phyloP scores from a whole-genome alignment of 139 green algal genomes.

The Edaphochlamys debaryana region DNA sequence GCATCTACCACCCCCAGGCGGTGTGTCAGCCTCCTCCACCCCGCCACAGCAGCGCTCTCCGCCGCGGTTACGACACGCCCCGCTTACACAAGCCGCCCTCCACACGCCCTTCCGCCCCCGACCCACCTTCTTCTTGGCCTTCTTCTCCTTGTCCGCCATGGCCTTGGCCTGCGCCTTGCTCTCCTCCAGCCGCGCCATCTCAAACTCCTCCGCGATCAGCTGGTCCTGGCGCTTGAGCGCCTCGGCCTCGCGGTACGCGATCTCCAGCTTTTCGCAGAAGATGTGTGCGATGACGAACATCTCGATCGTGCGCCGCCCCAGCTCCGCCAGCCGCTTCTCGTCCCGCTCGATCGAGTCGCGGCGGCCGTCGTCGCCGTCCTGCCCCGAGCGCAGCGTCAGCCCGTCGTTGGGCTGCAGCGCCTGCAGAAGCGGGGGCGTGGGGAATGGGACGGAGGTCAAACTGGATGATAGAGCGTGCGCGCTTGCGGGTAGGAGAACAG shows the following conservation, averaged over 20 bases:
- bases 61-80: too few relatives aligned
- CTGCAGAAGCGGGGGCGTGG: background rate
- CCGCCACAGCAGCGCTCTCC: too few relatives aligned
- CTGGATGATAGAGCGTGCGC: too few relatives aligned
- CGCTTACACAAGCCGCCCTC: too few relatives aligned
- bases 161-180: conserved; percentile 64
- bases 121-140: conserved; percentile 84
- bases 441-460: background rate
- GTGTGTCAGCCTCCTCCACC: too few relatives aligned
- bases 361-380: conserved; percentile 69
- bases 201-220: conserved; percentile 94
- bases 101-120: too few relatives aligned
- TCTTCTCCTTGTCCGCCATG: conserved; percentile 74
- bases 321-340: conserved; percentile 90
- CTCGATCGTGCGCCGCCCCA: conserved; percentile 91
- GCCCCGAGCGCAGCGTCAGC: conserved; percentile 58
- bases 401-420: conserved; percentile 54
- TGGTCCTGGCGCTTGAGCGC: conserved; percentile 89
- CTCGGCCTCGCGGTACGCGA: conserved; percentile 85
- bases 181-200: conserved; percentile 68
- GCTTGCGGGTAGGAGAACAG: too few relatives aligned
- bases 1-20: too few relatives aligned
- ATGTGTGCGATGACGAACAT: conserved; percentile 92
- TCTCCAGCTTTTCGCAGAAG: conserved; percentile 77
- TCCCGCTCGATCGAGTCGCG: conserved; percentile 89